phyloP scores from a whole-genome alignment of 1,284 basidiomycete genomes.

The Ceratobasidium sp. region DNA sequence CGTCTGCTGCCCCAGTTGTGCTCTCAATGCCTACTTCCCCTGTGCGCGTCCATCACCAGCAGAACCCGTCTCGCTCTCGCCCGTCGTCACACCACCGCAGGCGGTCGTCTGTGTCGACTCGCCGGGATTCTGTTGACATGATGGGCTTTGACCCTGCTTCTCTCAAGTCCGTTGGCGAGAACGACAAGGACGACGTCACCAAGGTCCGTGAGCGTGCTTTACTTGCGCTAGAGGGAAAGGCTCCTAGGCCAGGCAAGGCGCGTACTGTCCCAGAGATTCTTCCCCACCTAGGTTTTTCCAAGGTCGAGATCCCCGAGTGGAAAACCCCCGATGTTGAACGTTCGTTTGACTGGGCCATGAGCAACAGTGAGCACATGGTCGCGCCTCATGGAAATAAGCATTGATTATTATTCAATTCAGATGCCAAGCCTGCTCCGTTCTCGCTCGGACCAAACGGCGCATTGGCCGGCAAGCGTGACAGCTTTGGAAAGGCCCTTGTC shows the following conservation, averaged over 20 bases:
- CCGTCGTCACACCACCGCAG: constrained; percentile 79
- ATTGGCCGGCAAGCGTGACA: constrained; percentile 71
- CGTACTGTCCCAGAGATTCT: constrained; percentile 53
- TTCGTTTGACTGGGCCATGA: constrained; percentile 58
- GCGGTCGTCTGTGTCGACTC: constrained; percentile 82
- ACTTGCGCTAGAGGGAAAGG: constrained; percentile 76
- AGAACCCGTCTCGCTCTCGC: constrained; percentile 53
- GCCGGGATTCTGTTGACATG: constrained; percentile 79
- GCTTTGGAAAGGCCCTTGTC: constrained; percentile 70
- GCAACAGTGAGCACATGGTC: constrained; percentile 18
- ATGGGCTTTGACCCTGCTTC: constrained; percentile 67
- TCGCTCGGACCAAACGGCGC: constrained; percentile 53
- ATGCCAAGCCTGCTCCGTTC: constrained; percentile 36
- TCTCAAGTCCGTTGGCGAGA: constrained; percentile 68
- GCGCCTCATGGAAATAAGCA: constrained; percentile 25
- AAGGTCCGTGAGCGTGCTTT: constrained; percentile 68
- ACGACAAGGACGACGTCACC: constrained; percentile 57
- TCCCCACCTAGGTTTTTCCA: constrained; percentile 62
- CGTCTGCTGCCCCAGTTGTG: constrained; percentile 10
- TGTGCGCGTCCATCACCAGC: constrained; percentile 4
- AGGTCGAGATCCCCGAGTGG: constrained; percentile 81
- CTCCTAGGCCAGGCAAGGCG: constrained; percentile 42
- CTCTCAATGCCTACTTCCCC: constrained; percentile 17
- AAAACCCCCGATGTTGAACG: constrained; percentile 61
- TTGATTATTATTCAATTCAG: constrained; percentile 31